Conservation (phyloP, 73 alveolate genomes). For the Paramecium tetraurelia region DNA sequence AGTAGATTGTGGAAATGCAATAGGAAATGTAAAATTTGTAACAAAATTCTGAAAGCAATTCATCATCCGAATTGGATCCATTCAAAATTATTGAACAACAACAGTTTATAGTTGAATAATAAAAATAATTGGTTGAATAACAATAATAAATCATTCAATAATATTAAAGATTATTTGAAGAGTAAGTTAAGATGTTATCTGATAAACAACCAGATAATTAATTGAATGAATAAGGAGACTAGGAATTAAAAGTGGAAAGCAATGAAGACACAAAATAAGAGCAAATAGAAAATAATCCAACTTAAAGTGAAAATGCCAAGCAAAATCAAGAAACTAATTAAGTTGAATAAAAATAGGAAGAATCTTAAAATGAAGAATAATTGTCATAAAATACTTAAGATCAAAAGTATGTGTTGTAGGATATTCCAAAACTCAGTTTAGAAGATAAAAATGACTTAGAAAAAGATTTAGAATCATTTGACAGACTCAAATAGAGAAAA, state of each 20-base stretch:
- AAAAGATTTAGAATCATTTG: slow-evolving; percentile 15
- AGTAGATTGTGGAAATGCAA: not conserved
- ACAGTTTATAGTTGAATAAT: not conserved
- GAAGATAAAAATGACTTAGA: not conserved
- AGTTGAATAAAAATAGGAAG: not conserved
- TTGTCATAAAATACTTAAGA: not conserved
- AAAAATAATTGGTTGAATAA: not conserved
- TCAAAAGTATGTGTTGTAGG: not conserved
- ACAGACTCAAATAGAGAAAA: not conserved
- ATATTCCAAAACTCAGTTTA: not conserved
- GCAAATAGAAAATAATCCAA: not conserved
- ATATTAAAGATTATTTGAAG: not conserved
- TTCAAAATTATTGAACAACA: not conserved
- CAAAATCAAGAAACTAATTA: not conserved
- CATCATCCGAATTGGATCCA: not conserved
- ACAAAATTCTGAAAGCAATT: not conserved
- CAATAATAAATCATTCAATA: not conserved
- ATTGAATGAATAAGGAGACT: not conserved
- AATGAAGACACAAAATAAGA: not conserved
- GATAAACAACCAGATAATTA: not conserved
- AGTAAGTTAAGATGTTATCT: not conserved
- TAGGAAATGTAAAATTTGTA: not conserved
- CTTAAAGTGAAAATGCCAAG: not conserved
- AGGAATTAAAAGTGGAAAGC: not conserved
- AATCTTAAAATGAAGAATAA: not conserved